phyloP scores from a whole-genome alignment of 768 basidiomycete genomes.

The Boletellus emodensis region DNA sequence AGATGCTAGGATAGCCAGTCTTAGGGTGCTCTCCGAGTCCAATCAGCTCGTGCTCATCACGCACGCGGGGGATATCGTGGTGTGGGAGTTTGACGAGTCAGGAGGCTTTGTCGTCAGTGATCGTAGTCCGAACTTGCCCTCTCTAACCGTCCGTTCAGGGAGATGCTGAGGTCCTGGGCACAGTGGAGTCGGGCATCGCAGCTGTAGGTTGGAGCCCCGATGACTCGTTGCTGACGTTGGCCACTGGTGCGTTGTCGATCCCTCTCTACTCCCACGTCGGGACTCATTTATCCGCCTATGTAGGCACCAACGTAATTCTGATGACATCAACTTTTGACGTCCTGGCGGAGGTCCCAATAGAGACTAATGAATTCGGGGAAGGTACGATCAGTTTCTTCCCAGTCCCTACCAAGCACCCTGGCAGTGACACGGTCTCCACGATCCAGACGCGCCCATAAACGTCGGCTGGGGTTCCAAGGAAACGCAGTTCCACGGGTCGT shows the following conservation, averaged over 20 bases:
- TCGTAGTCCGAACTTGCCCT: background rate
- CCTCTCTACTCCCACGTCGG: background rate
- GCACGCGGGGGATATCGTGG: conserved; percentile 79
- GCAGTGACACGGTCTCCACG: conserved; percentile 8
- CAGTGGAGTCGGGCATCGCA: conserved; percentile 78
- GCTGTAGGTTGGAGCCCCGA: conserved; percentile 92
- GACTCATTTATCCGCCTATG: conserved; percentile 30
- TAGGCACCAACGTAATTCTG: conserved; percentile 74
- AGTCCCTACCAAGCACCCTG: background rate
- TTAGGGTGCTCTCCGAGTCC: conserved; percentile 72
- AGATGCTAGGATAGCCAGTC: conserved; percentile 50
- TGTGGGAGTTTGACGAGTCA: conserved; percentile 50
- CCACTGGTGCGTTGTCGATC: conserved; percentile 55
- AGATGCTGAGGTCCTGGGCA: conserved; percentile 71
- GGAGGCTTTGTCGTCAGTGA: conserved; percentile 41
- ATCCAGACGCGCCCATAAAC: conserved; percentile 80
- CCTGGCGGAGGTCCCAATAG: conserved; percentile 71
- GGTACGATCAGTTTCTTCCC: conserved; percentile 39
- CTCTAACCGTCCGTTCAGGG: conserved; percentile 16
- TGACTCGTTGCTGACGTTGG: conserved; percentile 75
- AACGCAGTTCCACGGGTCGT: conserved; percentile 96
- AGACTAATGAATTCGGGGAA: conserved; percentile 80
- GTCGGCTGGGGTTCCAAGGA: conserved; percentile 98
- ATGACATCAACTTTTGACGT: conserved; percentile 91
- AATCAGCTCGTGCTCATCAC: conserved; percentile 62